Conservation (phyloP, 441 rosid species). For the Viola pubescens region DNA sequence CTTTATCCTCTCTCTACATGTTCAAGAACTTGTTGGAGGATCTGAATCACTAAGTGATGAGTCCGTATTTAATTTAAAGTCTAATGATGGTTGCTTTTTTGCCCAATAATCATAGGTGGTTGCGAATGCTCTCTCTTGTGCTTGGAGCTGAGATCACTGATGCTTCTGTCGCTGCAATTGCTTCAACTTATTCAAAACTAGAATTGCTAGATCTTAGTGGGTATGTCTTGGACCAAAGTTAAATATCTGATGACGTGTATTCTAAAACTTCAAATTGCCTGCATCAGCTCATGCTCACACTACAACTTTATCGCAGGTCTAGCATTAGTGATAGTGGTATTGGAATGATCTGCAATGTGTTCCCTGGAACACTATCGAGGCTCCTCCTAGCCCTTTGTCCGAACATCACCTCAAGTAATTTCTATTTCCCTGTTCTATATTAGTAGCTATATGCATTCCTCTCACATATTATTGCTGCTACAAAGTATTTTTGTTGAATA, state of each 20-base stretch:
- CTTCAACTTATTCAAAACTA: conserved; percentile 60
- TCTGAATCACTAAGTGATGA: neutral
- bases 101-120: conserved; percentile 39
- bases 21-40: neutral
- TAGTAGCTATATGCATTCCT: neutral
- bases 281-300: neutral
- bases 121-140: conserved; percentile 90
- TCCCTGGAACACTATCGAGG: conserved; percentile 66
- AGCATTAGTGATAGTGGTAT: conserved; percentile 89
- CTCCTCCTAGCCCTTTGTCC: conserved; percentile 92
- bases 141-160: conserved; percentile 87
- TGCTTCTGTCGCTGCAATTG: conserved; percentile 89
- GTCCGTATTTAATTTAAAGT: neutral
- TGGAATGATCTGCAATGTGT: conserved; percentile 93
- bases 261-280: neutral
- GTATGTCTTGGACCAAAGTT: conserved; percentile 40
- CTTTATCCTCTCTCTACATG: neutral
- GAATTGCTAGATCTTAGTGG: conserved; percentile 96
- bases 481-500: conserved; percentile 1
- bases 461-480: neutral
- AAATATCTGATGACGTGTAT: neutral
- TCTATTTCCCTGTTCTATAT: conserved; percentile 16
- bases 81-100: conserved; percentile 16
- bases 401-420: conserved; percentile 87
- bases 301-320: conserved; percentile 46